A percentile compares a stretch with the other conserved stretches of the same genome.
These are phyloP conservation scores for Flueggea neowawraea DNA, from an alignment of 441 rosid genomes.

Conservation along the genomic window DNA sequence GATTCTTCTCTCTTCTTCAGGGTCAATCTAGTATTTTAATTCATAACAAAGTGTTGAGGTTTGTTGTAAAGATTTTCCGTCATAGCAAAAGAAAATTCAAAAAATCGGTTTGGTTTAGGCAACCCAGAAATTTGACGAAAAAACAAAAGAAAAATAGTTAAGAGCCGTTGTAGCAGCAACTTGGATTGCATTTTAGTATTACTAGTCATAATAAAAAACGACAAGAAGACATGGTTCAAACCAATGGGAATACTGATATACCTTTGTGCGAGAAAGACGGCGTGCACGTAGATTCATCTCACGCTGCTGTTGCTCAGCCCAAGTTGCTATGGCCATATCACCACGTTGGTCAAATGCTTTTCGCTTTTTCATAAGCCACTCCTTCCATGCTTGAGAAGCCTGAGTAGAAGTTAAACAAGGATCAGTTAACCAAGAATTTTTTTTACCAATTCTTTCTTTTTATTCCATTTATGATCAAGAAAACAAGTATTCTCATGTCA, in stretches of 20 bases:
- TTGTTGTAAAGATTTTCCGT: not conserved
- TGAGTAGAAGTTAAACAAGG: constrained; percentile 22
- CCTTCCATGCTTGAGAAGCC: constrained; percentile 99
- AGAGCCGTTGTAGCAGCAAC: not conserved
- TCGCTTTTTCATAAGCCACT: constrained; percentile 87
- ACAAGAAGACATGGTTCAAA: too few relatives aligned
- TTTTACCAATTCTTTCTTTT: not conserved
- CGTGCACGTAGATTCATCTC: constrained; percentile 84
- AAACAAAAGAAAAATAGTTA: not conserved
- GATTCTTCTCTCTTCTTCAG: constrained; percentile 84
- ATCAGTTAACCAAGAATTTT: constrained; percentile 1
- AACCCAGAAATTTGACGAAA: not conserved
- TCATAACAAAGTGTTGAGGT: not conserved
- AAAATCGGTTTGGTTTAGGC: too few relatives aligned
- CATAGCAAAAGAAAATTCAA: not conserved
- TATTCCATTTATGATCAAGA: not conserved
- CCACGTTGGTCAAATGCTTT: constrained; percentile 98
- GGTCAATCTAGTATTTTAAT: constrained; percentile 56
- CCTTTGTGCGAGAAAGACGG: constrained; percentile 91
- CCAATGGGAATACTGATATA: constrained; percentile 17
- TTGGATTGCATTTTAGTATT: too few relatives aligned
- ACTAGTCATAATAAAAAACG: too few relatives aligned
- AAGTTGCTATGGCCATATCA: constrained; percentile 90
- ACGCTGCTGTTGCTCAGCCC: constrained; percentile 99
- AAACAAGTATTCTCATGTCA: not conserved